These are phyloP conservation scores for Pestalotiopsis sp. DNA, from an alignment of 2,329 filamentous ascomycete genomes.

Conservation along the genomic window DNA sequence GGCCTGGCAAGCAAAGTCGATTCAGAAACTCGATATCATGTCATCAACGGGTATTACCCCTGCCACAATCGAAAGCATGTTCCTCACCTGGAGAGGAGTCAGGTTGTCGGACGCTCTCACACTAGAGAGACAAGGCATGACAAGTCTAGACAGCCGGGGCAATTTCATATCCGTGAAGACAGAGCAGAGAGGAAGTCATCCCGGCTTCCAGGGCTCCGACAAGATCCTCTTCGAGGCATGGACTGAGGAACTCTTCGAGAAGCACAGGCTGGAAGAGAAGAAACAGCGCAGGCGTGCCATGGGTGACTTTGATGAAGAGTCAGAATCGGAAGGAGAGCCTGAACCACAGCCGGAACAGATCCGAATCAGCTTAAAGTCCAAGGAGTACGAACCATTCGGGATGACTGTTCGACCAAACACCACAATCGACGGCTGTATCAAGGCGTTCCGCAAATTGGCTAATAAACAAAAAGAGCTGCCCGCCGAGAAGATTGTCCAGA, in stretches of 20 bases:
- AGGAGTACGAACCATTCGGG: slow-evolving; percentile 51
- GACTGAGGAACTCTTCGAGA: slow-evolving; percentile 65
- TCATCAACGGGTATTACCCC: slow-evolving; percentile 21
- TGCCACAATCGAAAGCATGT: slow-evolving; percentile 57
- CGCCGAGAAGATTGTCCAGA: slow-evolving; percentile 54
- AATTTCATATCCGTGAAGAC: slow-evolving; percentile 39
- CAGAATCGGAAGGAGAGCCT: slow-evolving; percentile 3
- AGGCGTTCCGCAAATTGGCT: slow-evolving; percentile 53
- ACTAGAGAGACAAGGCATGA: slow-evolving; percentile 68
- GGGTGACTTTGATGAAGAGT: slow-evolving; percentile 42
- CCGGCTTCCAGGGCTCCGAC: slow-evolving; percentile 49
- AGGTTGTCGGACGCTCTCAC: slow-evolving; percentile 78
- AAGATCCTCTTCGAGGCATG: slow-evolving; percentile 78
- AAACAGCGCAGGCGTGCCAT: slow-evolving; percentile 51
- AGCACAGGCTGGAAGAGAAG: slow-evolving; percentile 47
- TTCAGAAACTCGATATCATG: slow-evolving; percentile 42
- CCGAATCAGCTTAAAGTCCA: slow-evolving; percentile 57
- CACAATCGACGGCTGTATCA: slow-evolving; percentile 63
- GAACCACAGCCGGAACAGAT: slow-evolving; percentile 40
- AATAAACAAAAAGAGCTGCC: slow-evolving; percentile 51
- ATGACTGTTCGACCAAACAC: slow-evolving; percentile 58
- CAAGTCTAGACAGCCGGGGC: slow-evolving; percentile 42
- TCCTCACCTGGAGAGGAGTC: slow-evolving; percentile 79
- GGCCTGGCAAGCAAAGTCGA: slow-evolving; percentile 71
- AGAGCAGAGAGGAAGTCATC: slow-evolving; percentile 36